A percentile compares a stretch with the other conserved stretches of the same genome.
These are phyloP conservation scores for Fusarium mangiferae DNA, from an alignment of 2,329 filamentous ascomycete genomes.

Conservation along the genomic window DNA sequence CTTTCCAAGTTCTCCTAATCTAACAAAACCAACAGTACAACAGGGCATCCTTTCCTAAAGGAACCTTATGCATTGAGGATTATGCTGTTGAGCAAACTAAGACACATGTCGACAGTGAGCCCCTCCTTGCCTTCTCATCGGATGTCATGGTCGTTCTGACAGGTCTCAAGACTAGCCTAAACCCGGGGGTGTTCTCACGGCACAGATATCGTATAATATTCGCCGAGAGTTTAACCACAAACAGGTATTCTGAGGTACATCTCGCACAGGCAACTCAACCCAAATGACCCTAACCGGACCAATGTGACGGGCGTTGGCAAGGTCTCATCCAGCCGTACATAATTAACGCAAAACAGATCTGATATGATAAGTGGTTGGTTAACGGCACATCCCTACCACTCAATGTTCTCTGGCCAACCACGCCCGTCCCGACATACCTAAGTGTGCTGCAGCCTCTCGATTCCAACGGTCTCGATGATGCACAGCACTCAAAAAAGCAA, in stretches of 20 bases:
- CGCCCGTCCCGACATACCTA: constrained; percentile 13
- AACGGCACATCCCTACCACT: constrained; percentile 33
- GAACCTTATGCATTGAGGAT: constrained; percentile 5
- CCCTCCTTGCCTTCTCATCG: background rate
- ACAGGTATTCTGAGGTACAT: constrained; percentile 12
- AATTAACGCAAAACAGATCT: constrained; percentile 32
- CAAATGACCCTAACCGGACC: background rate
- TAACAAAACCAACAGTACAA: constrained; percentile 12
- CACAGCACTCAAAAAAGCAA: constrained; percentile 39
- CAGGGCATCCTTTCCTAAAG: background rate
- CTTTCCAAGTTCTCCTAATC: constrained; percentile 12
- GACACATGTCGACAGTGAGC: background rate
- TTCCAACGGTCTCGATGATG: constrained; percentile 40
- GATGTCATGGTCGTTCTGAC: background rate
- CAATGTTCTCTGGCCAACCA: constrained; percentile 21
- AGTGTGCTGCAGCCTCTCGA: constrained; percentile 41
- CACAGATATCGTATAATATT: constrained; percentile 25
- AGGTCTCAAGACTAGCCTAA: background rate
- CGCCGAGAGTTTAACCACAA: constrained; percentile 30
- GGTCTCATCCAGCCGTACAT: constrained; percentile 7
- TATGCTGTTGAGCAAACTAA: background rate
- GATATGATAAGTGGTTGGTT: constrained; percentile 23
- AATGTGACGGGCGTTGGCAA: constrained; percentile 15
- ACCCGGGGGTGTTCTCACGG: constrained; percentile 1
- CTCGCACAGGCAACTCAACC: constrained; percentile 1